Base-by-base conservation (phyloP, 1,139 yeast genomes). In the Maudiozyma humilis region DNA sequence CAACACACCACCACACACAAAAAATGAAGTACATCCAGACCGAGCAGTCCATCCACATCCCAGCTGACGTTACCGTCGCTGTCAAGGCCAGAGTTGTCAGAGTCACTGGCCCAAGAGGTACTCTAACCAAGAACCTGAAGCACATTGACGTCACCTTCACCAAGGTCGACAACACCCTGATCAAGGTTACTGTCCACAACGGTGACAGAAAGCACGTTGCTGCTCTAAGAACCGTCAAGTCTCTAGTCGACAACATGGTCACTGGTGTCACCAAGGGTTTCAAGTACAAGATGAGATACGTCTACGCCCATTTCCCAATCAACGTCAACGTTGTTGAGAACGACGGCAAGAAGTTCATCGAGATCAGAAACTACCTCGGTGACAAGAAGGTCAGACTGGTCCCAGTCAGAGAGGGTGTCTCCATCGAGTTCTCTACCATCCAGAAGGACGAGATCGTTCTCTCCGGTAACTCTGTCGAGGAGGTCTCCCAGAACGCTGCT, bases 121-220 rank as follows among this genome's bases (percentile, higher is more conserved):
- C 79, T 60, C 79, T 93, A 69, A 69, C 72, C 76, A 91, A 91
- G 82, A 77, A 83, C 79, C 79, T 93, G 69, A 82, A 83, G 70
- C 99, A 93, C 78, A 81, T 91, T 65, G 85, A 91, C 71, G 96
- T 93, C 64, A 82, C 96, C 58, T 91, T 91, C 82, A 55, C 65
- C 61, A 87, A 89, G 79, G 66, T 84, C 58, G 71, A 72, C 69
- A 73, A 78, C 73, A 74, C 69, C 56, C 80, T 79, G 63, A 76
- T 93, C 74, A 84, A 82, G 76, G 80, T 91, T 68, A 77, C 88
- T 64, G 96, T 93, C 58, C 94, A 86, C 84, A 87, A 89, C 71
- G 98, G 98, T 77, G 96, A 87, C 85, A 88, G 97, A 82, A 91
- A 91, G 82, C 98, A 91, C 77, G 97, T 91, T 72, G 99, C 99